Percentiles rank a stretch among this genome's conserved stretches.
Conservation (phyloP, 169 alveolate species). For the Cytauxzoon felis region DNA sequence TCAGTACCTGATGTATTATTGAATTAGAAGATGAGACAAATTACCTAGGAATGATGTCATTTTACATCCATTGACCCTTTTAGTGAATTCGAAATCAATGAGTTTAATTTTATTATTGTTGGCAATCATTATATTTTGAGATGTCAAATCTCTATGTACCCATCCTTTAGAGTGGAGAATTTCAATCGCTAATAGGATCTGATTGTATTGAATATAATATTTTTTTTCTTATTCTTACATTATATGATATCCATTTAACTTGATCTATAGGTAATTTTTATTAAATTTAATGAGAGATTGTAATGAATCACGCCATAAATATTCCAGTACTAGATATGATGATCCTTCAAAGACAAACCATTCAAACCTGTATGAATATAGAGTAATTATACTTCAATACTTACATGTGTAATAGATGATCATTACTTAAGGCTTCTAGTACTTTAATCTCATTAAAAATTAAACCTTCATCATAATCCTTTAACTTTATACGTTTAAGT, state of each 20-base stretch:
- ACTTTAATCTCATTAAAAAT: neutral
- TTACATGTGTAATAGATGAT: neutral
- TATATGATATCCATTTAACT: neutral
- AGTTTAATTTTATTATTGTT: neutral
- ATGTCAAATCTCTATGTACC: conserved; percentile 27
- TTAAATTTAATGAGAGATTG: conserved; percentile 2
- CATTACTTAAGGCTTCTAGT: neutral
- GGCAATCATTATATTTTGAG: conserved; percentile 20
- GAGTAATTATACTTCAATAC: conserved; percentile 9
- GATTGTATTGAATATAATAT: neutral
- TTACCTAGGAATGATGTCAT: conserved; percentile 33
- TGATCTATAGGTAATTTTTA: neutral
- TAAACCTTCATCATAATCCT: neutral
- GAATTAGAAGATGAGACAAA: too few species aligned
- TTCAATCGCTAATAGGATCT: conserved; percentile 12
- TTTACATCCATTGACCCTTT: neutral
- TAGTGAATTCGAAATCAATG: conserved; percentile 20
- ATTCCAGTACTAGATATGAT: conserved; percentile 23
- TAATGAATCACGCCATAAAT: conserved; percentile 29
- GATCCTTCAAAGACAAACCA: conserved; percentile 20
- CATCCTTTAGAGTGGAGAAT: conserved; percentile 3
- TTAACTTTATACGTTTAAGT: conserved; percentile 22
- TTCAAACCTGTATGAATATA: conserved; percentile 10
- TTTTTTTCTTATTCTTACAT: neutral
- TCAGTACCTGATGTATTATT: too few species aligned